Conservation (phyloP, 1,284 basidiomycete genomes). For the Crepidotus sp. region DNA sequence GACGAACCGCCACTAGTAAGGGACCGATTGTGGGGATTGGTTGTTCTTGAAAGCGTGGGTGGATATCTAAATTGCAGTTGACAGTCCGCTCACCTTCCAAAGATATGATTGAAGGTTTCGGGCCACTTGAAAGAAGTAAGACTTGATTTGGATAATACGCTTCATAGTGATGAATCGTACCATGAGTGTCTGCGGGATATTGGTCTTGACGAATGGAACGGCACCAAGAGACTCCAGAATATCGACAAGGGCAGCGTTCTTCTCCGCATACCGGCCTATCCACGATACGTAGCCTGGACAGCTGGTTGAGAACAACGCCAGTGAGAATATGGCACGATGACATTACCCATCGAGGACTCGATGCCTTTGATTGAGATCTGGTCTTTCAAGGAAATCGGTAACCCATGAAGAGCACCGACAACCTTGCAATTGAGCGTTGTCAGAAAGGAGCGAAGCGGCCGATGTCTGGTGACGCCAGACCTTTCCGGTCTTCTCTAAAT, state of each 20-base stretch:
- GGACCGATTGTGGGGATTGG: constrained; percentile 44
- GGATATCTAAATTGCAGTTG: background rate
- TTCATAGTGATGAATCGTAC: constrained; percentile 25
- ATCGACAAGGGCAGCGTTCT: constrained; percentile 52
- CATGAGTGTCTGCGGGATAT: constrained; percentile 64
- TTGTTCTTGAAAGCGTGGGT: constrained; percentile 17
- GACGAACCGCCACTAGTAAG: constrained; percentile 49
- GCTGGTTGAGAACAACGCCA: background rate
- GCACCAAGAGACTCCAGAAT: constrained; percentile 54
- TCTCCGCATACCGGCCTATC: constrained; percentile 46
- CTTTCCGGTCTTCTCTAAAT: constrained; percentile 38
- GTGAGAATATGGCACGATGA: no score
- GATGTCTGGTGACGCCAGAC: constrained; percentile 12
- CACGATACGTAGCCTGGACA: constrained; percentile 58
- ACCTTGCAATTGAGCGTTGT: constrained; percentile 21
- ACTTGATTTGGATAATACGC: constrained; percentile 21
- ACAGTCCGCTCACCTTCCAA: constrained; percentile 46
- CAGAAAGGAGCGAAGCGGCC: background rate
- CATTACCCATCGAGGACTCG: constrained; percentile 52
- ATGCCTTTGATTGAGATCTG: constrained; percentile 54
- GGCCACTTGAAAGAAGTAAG: constrained; percentile 37
- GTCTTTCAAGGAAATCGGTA: constrained; percentile 57
- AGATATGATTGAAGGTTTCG: constrained; percentile 55
- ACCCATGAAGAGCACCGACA: constrained; percentile 53
- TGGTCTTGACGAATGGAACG: constrained; percentile 62